Evolutionary conservation across 2,329 filamentous ascomycete species (phyloP).

Genomic region (Aspergillus aculeatinus): DNA sequence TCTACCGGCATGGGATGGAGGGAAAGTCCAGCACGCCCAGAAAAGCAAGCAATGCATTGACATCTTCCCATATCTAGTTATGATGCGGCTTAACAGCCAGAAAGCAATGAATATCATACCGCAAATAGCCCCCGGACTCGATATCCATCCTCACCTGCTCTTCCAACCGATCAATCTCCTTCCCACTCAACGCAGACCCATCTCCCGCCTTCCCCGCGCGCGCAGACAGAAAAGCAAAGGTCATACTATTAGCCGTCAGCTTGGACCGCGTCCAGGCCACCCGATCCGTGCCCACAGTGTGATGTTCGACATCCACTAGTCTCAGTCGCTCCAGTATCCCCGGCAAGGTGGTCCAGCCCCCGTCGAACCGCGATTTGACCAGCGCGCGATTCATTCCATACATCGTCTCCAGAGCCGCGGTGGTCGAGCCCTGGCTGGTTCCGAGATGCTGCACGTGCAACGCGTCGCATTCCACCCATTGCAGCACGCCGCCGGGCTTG

Average conservation of each 20-base stretch:
- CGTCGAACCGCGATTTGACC: not conserved
- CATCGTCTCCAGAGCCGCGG: not conserved
- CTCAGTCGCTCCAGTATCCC: not conserved
- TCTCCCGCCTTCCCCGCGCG: not conserved
- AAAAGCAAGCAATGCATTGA: not conserved
- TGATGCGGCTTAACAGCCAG: too few relatives aligned
- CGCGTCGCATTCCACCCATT: conserved; percentile 20
- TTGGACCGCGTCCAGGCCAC: not conserved
- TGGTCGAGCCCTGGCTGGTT: not conserved
- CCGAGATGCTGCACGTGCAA: not conserved
- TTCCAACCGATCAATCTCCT: not conserved
- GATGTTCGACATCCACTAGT: not conserved
- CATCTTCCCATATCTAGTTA: too few relatives aligned
- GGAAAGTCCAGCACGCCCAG: not conserved
- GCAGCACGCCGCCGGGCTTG: conserved; percentile 15
- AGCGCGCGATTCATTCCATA: not conserved
- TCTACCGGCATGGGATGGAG: too few relatives aligned
- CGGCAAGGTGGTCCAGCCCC: not conserved
- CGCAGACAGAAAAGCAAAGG: not conserved
- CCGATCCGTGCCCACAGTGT: not conserved
- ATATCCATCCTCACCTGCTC: not conserved
- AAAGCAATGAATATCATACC: not conserved
- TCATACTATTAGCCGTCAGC: not conserved
- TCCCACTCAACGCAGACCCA: not conserved
- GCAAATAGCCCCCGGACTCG: not conserved